These are phyloP conservation scores for Cystobasidium tubakii DNA, from an alignment of 768 basidiomycete genomes.

Conservation along the genomic window DNA sequence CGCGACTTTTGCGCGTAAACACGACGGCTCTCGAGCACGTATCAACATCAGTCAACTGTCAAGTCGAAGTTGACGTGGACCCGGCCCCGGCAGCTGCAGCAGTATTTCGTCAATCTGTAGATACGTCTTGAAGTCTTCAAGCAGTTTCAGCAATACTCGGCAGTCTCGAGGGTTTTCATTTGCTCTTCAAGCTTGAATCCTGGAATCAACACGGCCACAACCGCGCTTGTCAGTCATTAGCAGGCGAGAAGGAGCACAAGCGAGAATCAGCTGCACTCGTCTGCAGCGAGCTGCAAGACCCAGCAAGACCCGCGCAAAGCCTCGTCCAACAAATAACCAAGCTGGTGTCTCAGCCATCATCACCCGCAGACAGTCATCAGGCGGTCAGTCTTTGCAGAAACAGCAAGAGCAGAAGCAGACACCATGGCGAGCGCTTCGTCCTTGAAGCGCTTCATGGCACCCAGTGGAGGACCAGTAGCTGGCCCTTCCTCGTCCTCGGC, in stretches of 20 bases:
- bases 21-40: neutral
- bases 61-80: neutral
- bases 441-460: constrained; percentile 6
- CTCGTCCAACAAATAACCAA: neutral
- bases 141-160: neutral
- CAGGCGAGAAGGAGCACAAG: neutral
- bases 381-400: neutral
- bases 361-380: neutral
- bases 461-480: neutral
- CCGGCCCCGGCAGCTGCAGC: neutral
- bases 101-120: neutral
- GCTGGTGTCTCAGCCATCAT: neutral
- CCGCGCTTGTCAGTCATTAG: too few relatives aligned
- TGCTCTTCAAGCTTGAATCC: too few relatives aligned
- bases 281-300: neutral
- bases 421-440: neutral
- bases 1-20: too few relatives aligned
- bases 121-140: neutral
- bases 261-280: neutral
- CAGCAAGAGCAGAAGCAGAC: neutral
- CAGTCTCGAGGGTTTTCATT: neutral
- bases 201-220: too few relatives aligned
- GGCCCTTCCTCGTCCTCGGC: neutral
- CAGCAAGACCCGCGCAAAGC: neutral
- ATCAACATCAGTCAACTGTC: neutral